A percentile compares a stretch with the other conserved stretches of the same genome.
phyloP scores from a whole-genome alignment of 257 asterid species.

The Euphrasia confusa region DNA sequence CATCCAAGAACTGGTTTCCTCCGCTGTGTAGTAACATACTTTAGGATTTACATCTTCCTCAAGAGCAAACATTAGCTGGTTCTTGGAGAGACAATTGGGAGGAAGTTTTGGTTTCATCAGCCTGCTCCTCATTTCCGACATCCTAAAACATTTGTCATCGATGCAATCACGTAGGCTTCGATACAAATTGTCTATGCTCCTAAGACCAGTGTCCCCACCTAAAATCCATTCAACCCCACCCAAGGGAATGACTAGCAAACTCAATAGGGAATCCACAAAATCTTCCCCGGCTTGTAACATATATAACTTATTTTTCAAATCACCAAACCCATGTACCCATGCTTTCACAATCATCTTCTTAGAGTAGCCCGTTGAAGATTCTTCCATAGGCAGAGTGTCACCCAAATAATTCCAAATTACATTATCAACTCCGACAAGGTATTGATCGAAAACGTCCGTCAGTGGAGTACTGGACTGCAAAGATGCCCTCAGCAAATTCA shows the following conservation, averaged over 20 bases:
- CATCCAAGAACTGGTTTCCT: background rate
- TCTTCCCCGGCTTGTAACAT: no score
- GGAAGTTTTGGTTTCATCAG: slow-evolving; percentile 3
- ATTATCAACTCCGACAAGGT: no score
- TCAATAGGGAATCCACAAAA: no score
- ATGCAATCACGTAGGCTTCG: background rate
- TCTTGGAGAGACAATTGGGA: background rate
- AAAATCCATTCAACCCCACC: slow-evolving; percentile 23
- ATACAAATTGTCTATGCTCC: slow-evolving; percentile 23
- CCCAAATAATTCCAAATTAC: no score
- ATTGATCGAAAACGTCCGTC: no score
- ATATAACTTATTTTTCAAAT: no score
- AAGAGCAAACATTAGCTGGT: slow-evolving; percentile 1
- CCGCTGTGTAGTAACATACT: background rate
- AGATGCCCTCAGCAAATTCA: no score
- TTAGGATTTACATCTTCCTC: background rate
- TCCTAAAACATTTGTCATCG: background rate
- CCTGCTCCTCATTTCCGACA: background rate
- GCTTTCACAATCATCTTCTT: no score
- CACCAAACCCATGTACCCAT: no score
- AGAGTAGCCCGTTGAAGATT: no score
- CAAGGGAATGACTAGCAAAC: slow-evolving; percentile 15
- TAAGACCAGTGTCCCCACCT: slow-evolving; percentile 10
- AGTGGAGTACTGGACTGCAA: no score
- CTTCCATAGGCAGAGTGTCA: no score